These are phyloP conservation scores for Protomyces lactucae-debilis DNA, from an alignment of 1,139 yeast species.

Conservation along the genomic window DNA sequence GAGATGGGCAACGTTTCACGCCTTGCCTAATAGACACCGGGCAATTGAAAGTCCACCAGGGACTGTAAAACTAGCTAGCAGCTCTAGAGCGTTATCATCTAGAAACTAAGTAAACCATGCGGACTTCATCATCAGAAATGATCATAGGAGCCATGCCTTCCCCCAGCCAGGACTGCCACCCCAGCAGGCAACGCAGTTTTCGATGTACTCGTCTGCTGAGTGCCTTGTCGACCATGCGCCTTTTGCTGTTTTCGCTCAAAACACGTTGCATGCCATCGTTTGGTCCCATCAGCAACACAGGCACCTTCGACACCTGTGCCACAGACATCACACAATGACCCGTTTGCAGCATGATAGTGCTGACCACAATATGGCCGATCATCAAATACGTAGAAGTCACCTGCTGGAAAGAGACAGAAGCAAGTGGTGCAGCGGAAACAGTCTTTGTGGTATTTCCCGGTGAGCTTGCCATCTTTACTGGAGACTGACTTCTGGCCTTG, in stretches of 20 bases:
- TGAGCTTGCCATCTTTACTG: constrained; percentile 71
- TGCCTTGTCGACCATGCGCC: not conserved
- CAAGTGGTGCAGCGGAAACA: constrained; percentile 63
- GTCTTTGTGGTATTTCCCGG: constrained; percentile 69
- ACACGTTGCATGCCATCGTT: not conserved
- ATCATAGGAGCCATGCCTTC: not conserved
- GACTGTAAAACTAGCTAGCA: too few species aligned
- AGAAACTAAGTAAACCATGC: too few species aligned
- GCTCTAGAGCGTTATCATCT: too few species aligned
- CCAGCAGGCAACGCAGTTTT: not conserved
- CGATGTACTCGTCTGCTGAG: not conserved
- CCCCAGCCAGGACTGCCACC: not conserved
- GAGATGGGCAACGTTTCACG: too few species aligned
- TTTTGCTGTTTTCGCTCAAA: not conserved
- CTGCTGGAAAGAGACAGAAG: constrained; percentile 42
- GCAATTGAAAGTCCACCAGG: too few species aligned
- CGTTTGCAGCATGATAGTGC: constrained; percentile 75
- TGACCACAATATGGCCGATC: constrained; percentile 73
- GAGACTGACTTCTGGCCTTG: constrained; percentile 53
- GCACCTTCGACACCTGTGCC: constrained; percentile 78
- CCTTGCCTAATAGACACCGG: too few species aligned
- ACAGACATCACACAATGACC: constrained; percentile 70
- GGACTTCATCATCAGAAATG: not conserved
- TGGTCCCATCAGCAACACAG: constrained; percentile 56
- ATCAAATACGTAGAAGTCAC: constrained; percentile 70